Evolutionary conservation across 305 asterid genomes (phyloP).

Genomic region (Solanum hybrid): DNA sequence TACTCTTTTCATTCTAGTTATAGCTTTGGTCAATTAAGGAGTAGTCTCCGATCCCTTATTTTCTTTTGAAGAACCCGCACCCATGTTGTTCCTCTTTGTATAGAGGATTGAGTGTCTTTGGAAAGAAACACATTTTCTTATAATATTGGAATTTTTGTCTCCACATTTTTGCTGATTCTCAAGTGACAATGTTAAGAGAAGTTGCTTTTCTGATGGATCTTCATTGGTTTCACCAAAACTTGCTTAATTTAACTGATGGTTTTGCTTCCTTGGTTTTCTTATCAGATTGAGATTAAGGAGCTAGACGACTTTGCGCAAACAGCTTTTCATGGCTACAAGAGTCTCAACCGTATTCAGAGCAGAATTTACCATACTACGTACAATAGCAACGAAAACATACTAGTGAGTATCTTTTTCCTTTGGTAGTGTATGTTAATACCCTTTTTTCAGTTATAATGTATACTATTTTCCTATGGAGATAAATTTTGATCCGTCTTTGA

Average conservation of each 20-base stretch:
- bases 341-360: constrained; percentile 94
- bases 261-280: constrained; percentile 10
- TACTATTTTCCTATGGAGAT: background rate
- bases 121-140: background rate
- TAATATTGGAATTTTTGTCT: background rate
- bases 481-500: constrained; percentile 10
- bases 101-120: background rate
- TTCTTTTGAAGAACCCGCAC: background rate
- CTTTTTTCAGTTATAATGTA: background rate
- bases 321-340: constrained; percentile 93
- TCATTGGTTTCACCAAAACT: constrained; percentile 5
- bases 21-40: background rate
- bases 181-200: background rate
- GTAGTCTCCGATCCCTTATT: background rate
- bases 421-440: background rate
- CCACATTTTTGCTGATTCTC: background rate
- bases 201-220: background rate
- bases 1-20: background rate
- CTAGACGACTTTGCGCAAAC: constrained; percentile 93
- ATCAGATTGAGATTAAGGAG: constrained; percentile 90
- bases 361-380: constrained; percentile 84
- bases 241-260: constrained; percentile 1
- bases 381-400: constrained; percentile 73
- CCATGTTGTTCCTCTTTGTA: background rate
- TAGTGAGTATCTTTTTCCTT: constrained; percentile 36